Base-by-base conservation (phyloP, 257 asterid species). In the Perilla frutescens region DNA sequence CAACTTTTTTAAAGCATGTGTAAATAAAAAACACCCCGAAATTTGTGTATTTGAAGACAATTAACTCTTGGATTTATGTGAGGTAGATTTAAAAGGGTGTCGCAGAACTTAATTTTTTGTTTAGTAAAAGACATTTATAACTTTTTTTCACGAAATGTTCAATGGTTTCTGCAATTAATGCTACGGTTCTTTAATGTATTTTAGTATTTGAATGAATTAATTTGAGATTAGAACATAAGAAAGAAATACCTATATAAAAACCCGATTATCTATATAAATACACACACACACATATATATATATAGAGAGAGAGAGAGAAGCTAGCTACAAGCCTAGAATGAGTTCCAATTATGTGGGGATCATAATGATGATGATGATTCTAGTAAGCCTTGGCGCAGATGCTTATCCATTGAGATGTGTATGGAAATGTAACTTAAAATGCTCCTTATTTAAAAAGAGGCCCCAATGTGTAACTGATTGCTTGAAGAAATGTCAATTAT, bases 391-490 rank as follows among this genome's bases (percentile, higher is more conserved):
- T 2, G 26, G 20, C 0, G 62, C 40, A 1, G 14, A 70, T 6
- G 2, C 26, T 41, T 4, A 5, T 1, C 14, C 67, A 2, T 0
- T 0, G 34, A 29, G 9, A 4, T 68, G 80, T 32, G 0, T 10
- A 26, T 1, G 39, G 1, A 68, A 49, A 29, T 68, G 80, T 29
- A n/a, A 68, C 8, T 8, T 60, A 3, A 7, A 3, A 5, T 76
- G 80, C 34, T 2, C 7, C 13, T 0, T 68, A 13, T 0, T 10
- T 20, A 20, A 20, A 26, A 60, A 9, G 11, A 41, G 0, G 0
- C 10, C 65, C 8, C 8, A 11, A 8, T 68, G 75, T 51, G 70
- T 59, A 13, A 60, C 7, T 40, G 32, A 29, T 1, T 68, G 80
- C 70, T 59, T 76, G 57, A 60, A 50, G 64, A 1, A 10, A 3